Evolutionary conservation across 176 grass and related monocot genomes (phyloP).

Genomic region (Hordeum vulgare): DNA sequence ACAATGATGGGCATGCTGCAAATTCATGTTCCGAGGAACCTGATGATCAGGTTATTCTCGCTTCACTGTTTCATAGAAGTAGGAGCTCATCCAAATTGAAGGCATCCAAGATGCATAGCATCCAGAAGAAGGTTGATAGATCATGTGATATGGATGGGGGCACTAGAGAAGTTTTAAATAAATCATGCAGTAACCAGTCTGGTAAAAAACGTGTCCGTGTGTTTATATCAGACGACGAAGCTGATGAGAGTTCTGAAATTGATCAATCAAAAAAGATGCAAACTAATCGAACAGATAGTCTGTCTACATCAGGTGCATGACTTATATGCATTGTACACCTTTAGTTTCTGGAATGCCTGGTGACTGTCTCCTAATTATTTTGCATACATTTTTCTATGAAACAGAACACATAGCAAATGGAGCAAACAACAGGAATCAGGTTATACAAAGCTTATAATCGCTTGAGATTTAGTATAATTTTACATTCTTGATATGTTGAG

Average conservation of each 20-base stretch:
- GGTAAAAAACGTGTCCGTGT: constrained; percentile 73
- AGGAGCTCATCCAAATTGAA: constrained; percentile 44
- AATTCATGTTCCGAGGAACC: constrained; percentile 34
- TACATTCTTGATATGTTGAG: constrained; percentile 9
- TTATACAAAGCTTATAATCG: constrained; percentile 16
- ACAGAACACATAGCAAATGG: constrained; percentile 34
- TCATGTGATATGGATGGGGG: constrained; percentile 26
- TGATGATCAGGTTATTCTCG: constrained; percentile 51
- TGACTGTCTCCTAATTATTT: constrained; percentile 20
- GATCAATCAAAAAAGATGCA: constrained; percentile 34
- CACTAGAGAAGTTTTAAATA: constrained; percentile 29
- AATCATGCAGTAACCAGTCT: constrained; percentile 32
- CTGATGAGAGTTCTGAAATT: constrained; percentile 42
- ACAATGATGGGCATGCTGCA: constrained; percentile 19
- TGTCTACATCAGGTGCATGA: constrained; percentile 39
- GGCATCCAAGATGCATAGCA: constrained; percentile 24
- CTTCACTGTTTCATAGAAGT: constrained; percentile 53
- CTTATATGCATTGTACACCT: constrained; percentile 16
- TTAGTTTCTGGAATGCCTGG: background rate
- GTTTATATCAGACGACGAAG: constrained; percentile 91
- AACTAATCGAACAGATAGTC: constrained; percentile 29
- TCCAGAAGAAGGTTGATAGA: constrained; percentile 22
- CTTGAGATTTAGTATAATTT: constrained; percentile 15
- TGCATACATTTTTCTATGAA: constrained; percentile 14
- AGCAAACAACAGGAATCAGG: constrained; percentile 41